A percentile compares a stretch with the other conserved stretches of the same genome.
phyloP scores from a whole-genome alignment of 495 filamentous ascomycete species.

The Penicillium pulvis region DNA sequence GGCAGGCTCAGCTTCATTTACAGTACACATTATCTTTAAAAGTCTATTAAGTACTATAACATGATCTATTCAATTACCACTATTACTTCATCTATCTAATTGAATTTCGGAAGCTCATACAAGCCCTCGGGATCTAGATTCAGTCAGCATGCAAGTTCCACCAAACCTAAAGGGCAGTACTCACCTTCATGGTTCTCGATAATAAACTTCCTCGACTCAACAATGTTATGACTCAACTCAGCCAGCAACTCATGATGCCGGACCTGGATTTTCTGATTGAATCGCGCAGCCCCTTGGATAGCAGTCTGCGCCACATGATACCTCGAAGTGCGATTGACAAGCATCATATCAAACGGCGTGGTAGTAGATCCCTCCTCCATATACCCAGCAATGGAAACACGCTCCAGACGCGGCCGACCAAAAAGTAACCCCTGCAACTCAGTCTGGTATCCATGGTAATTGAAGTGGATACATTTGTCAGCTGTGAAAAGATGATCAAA shows the following conservation, averaged over 20 bases:
- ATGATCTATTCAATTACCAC: neutral
- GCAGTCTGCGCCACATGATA: conserved; percentile 65
- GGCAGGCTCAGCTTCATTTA: no score
- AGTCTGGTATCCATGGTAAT: conserved; percentile 69
- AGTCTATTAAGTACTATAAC: no score
- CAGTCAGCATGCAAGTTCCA: conserved; percentile 1
- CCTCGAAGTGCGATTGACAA: conserved; percentile 62
- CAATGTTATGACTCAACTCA: conserved; percentile 52
- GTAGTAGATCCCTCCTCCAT: conserved; percentile 72
- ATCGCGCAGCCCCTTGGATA: conserved; percentile 48
- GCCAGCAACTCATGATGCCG: conserved; percentile 48
- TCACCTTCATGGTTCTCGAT: conserved; percentile 51
- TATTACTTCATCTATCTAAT: conserved; percentile 9
- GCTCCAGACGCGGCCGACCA: conserved; percentile 51
- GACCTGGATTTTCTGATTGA: conserved; percentile 53
- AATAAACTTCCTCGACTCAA: conserved; percentile 59
- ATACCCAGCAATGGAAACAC: conserved; percentile 64
- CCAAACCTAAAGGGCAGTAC: neutral
- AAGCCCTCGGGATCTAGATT: conserved; percentile 55
- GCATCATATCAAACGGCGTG: conserved; percentile 76
- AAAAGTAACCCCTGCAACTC: conserved; percentile 68
- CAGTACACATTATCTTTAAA: no score
- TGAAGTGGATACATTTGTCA: conserved; percentile 63
- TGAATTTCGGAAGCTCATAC: conserved; percentile 55
- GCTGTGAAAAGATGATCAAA: conserved; percentile 65